Conservation (phyloP, 441 rosid genomes). For the Pelargonium myrrhifolium region DNA sequence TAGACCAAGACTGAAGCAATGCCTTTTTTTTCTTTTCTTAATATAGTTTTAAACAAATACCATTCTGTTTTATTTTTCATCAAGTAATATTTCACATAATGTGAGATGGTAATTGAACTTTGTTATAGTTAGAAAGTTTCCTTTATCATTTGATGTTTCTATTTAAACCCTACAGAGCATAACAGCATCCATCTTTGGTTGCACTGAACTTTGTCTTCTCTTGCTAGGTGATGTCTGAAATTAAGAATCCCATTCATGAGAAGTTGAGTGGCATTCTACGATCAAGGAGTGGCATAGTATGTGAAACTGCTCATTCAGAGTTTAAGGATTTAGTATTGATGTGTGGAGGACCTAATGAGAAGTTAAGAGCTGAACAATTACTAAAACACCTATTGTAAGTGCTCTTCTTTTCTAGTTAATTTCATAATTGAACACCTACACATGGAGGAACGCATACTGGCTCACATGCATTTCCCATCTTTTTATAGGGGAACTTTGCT, state of each 20-base stretch:
- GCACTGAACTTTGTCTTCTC: slow-evolving; percentile 14
- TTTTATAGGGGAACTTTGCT: too few relatives aligned
- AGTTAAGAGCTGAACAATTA: slow-evolving; percentile 53
- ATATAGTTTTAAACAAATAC: too few relatives aligned
- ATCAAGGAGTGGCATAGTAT: slow-evolving; percentile 63
- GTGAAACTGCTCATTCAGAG: slow-evolving; percentile 61
- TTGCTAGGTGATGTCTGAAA: slow-evolving; percentile 63
- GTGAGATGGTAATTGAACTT: too few relatives aligned
- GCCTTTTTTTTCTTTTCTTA: too few relatives aligned
- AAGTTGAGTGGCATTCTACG: slow-evolving; percentile 37
- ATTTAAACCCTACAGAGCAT: not conserved
- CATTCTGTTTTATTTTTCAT: too few relatives aligned
- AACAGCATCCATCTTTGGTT: slow-evolving; percentile 6
- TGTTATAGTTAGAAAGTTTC: not conserved
- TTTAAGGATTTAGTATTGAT: slow-evolving; percentile 62
- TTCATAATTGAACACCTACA: not conserved
- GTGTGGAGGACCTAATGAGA: slow-evolving; percentile 79
- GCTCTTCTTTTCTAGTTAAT: slow-evolving; percentile 4
- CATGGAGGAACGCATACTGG: not conserved
- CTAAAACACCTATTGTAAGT: slow-evolving; percentile 54
- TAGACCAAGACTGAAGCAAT: too few relatives aligned
- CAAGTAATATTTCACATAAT: too few relatives aligned
- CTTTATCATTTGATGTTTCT: not conserved
- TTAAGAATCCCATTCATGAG: slow-evolving; percentile 46
- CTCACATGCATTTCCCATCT: too few relatives aligned